Evolutionary conservation across 345 rosid genomes (phyloP).

Genomic region (Orychophragmus violaceus): DNA sequence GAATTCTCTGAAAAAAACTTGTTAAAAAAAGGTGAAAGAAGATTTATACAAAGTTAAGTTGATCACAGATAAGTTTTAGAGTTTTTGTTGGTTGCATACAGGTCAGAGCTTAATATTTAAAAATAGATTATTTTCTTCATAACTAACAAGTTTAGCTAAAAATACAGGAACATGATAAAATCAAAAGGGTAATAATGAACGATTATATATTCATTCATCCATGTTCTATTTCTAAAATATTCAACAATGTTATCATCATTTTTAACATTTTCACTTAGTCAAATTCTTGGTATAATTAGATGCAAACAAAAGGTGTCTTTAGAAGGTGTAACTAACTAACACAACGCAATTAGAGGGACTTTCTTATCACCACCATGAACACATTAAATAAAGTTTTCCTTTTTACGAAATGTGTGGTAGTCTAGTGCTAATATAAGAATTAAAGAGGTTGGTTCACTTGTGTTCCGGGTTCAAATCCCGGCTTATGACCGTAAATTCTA

Average conservation of each 20-base stretch:
- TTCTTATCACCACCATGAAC: too few relatives aligned
- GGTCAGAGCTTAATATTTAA: constrained; percentile 17
- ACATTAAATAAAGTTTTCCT: too few relatives aligned
- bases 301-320: constrained; percentile 20
- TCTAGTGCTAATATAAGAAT: too few relatives aligned
- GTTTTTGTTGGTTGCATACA: constrained; percentile 21
- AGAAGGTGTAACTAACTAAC: constrained; percentile 5
- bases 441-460: too few relatives aligned
- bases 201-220: constrained; percentile 37
- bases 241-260: constrained; percentile 41
- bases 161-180: constrained; percentile 6
- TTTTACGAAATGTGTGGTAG: constrained; percentile 11
- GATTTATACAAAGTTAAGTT: constrained; percentile 22
- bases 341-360: constrained; percentile 55
- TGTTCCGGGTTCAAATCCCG: too few relatives aligned
- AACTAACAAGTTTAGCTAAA: constrained; percentile 18
- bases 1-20: background rate
- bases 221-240: constrained; percentile 33
- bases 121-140: background rate
- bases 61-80: constrained; percentile 19
- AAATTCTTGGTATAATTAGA: constrained; percentile 33
- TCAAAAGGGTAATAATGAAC: constrained; percentile 33
- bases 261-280: constrained; percentile 27
- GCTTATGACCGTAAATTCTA: too few relatives aligned
- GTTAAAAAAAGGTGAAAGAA: background rate